Evolutionary conservation across 495 filamentous ascomycete species (phyloP), one percentile per base, ranked within the genome.

Genomic region (Lepidopterella palustris): DNA sequence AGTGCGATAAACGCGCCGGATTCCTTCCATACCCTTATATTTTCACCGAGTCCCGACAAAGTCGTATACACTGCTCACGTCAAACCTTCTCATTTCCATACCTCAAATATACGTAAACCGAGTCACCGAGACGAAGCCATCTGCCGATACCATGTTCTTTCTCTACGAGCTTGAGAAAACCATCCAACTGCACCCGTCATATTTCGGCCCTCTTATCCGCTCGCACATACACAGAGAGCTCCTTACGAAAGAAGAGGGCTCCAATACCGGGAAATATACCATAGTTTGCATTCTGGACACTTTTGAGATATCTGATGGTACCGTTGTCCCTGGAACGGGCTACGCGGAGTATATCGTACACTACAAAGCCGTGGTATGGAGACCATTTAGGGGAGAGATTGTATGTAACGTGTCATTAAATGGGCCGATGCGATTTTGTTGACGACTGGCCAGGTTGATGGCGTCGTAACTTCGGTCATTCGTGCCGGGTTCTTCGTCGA

Each of bases 291-390:
- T 98, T 49, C 90, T 97, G 83, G 93, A 97, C 71, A 62, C 66
- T 3, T 89, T 90, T 57, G 86, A 96, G 61, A 87, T 97, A 64
- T 92, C 89, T 15, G 88, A 95, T 63, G 93, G 95, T 4, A 84
- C 87, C 47, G 91, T 99, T 61, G 83, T 97, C 28, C 92, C 93
- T 0, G 87, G 90, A 3, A 90, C 84, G 59, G 93, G 90, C 15
- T 77, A 90, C 51, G 93, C 95, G 21, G 90, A 97, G 71, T 99
- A 96, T 73, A 96, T 88, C 0, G 88, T 97, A 45, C 84, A 86
- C 63, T 99, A 96, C 69, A 87, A 90, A 52, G 93, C 93, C 32
- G 90, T 99, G 42, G 92, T 99, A 48, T 99, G 92, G 91, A 81
- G 90, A 67, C 93, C 93, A 9, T 99, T 97, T 79, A 89, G 90